Evolutionary conservation across 2,329 filamentous ascomycete species (phyloP), one percentile per base, ranked within the genome.

Genomic region (Mollisia scopiformis): DNA sequence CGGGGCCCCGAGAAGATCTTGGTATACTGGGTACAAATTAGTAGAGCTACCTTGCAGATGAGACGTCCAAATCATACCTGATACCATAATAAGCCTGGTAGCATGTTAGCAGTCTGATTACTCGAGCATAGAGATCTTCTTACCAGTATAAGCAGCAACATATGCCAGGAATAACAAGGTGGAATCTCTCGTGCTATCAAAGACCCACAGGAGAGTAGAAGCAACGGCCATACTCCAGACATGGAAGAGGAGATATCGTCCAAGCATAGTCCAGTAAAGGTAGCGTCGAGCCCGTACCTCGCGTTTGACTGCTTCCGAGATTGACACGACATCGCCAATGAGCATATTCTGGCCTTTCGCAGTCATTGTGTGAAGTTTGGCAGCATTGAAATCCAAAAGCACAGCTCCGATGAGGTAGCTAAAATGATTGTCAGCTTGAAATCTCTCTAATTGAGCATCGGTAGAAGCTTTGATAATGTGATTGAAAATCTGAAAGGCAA

Each of bases 1-100:
- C 55, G 57, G 37, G 63, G 55, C 7, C 63, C 63, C 7, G 57
- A 47, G 31, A 65, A 65, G n/a, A 65, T 57, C 55, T 62, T 65
- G 8, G 60, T 65, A 21, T 62, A 65, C 55, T 65, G 30, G 6
- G 35, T n/a, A 8, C 10, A 46, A 4, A 46, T 21, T 3, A 46
- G 41, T 25, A 43, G n/a, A 55, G 55, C 52, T 27, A n/a, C n/a
- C 3, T 6, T 11, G 14, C 5, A 50, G 3, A 6, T 6, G 4
- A 14, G 4, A 6, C 23, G 16, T 10, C 6, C 3, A 16, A 41
- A 27, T 28, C 31, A 23, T 50, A 54, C 37, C 31, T 53, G 35
- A 30, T 57, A 63, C 58, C 58, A 63, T 11, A 63, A 37, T 19
- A 63, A 56, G 23, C 61, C 61, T 55, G 39, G 2, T 6, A 30